These are phyloP conservation scores for Dinochytrium kinnereticum DNA, from an alignment of 371 early-diverging fungal species.

Conservation along the genomic window DNA sequence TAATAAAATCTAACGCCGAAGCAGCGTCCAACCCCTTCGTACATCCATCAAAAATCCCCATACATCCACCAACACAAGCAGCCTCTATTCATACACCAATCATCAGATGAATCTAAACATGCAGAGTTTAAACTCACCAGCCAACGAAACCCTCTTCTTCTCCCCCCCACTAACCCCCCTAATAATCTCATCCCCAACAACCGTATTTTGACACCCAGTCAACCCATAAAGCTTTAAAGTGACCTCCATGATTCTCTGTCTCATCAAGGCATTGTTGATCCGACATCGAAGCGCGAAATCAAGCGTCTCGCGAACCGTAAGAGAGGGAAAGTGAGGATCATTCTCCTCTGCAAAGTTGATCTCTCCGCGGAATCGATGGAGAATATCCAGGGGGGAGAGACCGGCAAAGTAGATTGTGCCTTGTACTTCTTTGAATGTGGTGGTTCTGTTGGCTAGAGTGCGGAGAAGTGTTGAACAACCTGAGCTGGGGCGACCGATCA, in stretches of 20 bases:
- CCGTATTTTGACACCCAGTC: slow-evolving; percentile 63
- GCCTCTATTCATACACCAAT: slow-evolving; percentile 19
- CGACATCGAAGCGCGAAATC: slow-evolving; percentile 57
- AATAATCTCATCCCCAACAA: slow-evolving; percentile 61
- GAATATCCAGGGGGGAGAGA: slow-evolving; percentile 47
- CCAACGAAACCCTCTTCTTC: slow-evolving; percentile 87
- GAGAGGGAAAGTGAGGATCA: slow-evolving; percentile 75
- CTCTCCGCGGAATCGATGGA: slow-evolving; percentile 25
- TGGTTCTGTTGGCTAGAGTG: slow-evolving; percentile 81
- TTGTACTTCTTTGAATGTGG: slow-evolving; percentile 27
- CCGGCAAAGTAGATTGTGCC: slow-evolving; percentile 23
- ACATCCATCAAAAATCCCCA: slow-evolving; percentile 24
- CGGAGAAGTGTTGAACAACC: slow-evolving; percentile 87
- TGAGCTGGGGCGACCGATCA: slow-evolving; percentile 71
- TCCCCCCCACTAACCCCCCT: slow-evolving; percentile 94
- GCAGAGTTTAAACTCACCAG: slow-evolving; percentile 60
- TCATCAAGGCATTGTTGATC: slow-evolving; percentile 67
- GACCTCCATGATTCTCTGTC: slow-evolving; percentile 60
- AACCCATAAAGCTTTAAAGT: slow-evolving; percentile 74
- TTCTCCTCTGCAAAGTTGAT: slow-evolving; percentile 32
- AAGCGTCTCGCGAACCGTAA: slow-evolving; percentile 53
- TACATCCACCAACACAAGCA: slow-evolving; percentile 27
- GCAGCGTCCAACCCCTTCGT: slow-evolving; percentile 74
- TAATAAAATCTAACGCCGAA: slow-evolving; percentile 80
- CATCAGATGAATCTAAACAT: background rate